A percentile compares a stretch with the other conserved stretches of the same genome.
These are phyloP conservation scores for Fusarium concolor DNA, from an alignment of 2,329 filamentous ascomycete genomes.

Conservation along the genomic window DNA sequence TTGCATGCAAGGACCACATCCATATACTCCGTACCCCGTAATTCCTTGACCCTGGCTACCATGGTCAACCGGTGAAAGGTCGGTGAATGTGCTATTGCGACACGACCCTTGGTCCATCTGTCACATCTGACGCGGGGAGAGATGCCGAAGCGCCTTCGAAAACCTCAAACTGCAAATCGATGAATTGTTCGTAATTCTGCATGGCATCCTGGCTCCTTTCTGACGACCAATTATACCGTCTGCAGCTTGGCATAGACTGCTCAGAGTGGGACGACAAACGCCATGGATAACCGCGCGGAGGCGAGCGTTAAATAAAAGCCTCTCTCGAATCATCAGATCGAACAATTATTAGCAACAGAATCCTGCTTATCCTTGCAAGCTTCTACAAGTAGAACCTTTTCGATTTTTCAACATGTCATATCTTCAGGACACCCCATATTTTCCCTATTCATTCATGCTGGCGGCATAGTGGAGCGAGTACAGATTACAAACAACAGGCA, in stretches of 20 bases:
- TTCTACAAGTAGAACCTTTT: constrained; percentile 29
- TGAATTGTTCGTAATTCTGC: background rate
- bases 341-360: constrained; percentile 41
- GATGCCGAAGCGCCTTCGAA: background rate
- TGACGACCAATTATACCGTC: background rate
- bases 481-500: background rate
- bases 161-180: background rate
- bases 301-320: constrained; percentile 14
- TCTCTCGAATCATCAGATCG: constrained; percentile 25
- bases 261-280: constrained; percentile 3
- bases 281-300: constrained; percentile 34
- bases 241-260: background rate
- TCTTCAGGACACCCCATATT: constrained; percentile 14
- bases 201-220: background rate
- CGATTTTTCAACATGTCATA: constrained; percentile 31
- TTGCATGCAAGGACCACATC: constrained; percentile 1
- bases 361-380: constrained; percentile 28
- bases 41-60: constrained; percentile 1
- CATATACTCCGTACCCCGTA: background rate
- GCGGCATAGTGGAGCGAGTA: background rate
- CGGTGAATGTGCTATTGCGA: background rate
- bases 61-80: background rate
- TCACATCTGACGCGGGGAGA: background rate
- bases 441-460: constrained; percentile 4
- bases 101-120: constrained; percentile 5